Base-by-base conservation (phyloP, 495 filamentous ascomycete species). In the Choiromyces venosus region DNA sequence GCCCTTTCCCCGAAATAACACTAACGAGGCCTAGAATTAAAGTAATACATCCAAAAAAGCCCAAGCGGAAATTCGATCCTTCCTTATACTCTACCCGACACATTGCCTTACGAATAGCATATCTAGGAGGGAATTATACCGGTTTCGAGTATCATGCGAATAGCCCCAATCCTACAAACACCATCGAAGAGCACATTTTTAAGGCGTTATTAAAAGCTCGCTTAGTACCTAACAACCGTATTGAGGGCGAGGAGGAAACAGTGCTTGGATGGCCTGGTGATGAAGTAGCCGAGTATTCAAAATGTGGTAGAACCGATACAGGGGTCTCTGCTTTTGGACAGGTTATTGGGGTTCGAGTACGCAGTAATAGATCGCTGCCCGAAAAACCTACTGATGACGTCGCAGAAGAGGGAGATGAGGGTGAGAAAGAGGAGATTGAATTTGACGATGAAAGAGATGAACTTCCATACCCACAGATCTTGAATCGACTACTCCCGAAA, bases 281-380 rank as follows among this genome's bases (percentile, higher is more conserved):
- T 87, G 88, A 91, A 40, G 89, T 89, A 0, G 92, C 87, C 79
- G 90, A 96, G 66, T 99, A 97, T 82, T 92, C 91, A 1, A 99
- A 98, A 81, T 96, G 94, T 78, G 95, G 95, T 1, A 85, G 95
- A 70, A 99, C 95, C 21, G 95, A 99, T 81, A 87, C 87, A 70
- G 95, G 95, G 35, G 95, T 99, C 38, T 97, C 93, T 84, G 93
- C 95, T 8, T 99, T 98, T 85, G 96, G 95, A 6, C 95, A 99
- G 84, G 95, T 99, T 70, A 88, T 98, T 82, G 89, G 87, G 8
- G 82, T 98, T 52, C 84, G 90, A 67, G 88, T 99, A 35, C 87
- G 95, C 78, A 96, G 92, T 83, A 89, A 89, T 70, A 83, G 89
- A 71, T 92, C 92, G 9, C 67, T 86, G 46, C 79, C 81, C 4